Evolutionary conservation across 345 rosid species (phyloP).

Genomic region (Eucalyptus guilfoylei): DNA sequence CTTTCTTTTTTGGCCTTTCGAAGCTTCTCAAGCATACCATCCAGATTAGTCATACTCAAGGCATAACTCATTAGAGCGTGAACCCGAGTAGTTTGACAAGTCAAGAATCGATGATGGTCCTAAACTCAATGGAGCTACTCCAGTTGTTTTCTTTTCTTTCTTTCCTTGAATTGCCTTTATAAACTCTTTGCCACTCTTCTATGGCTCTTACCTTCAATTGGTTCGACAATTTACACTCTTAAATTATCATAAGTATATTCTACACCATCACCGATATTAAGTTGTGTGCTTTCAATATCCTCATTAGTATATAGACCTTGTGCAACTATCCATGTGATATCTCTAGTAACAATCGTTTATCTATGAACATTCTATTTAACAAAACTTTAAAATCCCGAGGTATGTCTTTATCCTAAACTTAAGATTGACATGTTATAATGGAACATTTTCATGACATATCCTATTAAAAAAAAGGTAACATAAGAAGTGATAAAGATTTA

Average conservation of each 20-base stretch:
- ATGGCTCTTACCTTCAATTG: background rate
- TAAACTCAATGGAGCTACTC: background rate
- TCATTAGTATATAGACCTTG: background rate
- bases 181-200: background rate
- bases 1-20: background rate
- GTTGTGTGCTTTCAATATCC: background rate
- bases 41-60: background rate
- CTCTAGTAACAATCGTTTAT: rapidly evolving
- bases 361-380: background rate
- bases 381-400: no score
- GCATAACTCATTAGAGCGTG: background rate
- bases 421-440: background rate
- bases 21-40: background rate
- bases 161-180: background rate
- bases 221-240: background rate
- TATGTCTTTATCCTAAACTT: background rate
- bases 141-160: background rate
- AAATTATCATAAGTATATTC: no score
- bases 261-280: background rate
- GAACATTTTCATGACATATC: background rate
- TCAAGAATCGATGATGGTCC: background rate
- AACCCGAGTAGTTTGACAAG: background rate
- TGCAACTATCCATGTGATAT: background rate
- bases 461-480: background rate
- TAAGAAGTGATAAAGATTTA: background rate